Base-by-base conservation (phyloP, 2,329 filamentous ascomycete genomes). In the Biscogniauxia marginata region DNA sequence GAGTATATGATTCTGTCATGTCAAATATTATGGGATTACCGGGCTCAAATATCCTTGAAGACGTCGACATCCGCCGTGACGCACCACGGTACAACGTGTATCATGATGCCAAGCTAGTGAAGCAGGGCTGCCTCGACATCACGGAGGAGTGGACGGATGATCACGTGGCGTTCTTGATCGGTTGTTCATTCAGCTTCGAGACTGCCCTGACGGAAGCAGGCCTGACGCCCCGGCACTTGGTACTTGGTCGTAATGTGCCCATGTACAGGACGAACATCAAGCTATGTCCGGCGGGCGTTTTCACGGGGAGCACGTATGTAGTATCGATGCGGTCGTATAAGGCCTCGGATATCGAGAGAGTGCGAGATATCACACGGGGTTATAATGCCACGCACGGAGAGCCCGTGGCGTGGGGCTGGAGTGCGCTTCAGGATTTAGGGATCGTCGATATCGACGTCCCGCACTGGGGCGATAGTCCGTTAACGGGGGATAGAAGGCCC, bases 101-200 rank as follows among this genome's bases (percentile, higher is more conserved):
- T 67, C 60, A 73, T n/a, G 69, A 82, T 55, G 77, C 77, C 1
- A 70, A 71, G 46, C 70, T 80, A 2, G 61, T 70, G 4, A 72
- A 73, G 19, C 66, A 70, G 0, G 71, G 74, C 16, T 70, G 71
- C 25, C 50, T 64, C 1, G 75, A 84, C 64, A 73, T 88, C 16
- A 62, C 70, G 1, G 63, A 70, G 1, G 69, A 83, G 44, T 88
- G 85, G 85, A 79, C 76, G 0, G 66, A 74, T 4, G 78, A 85
- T 60, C 83, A 88, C 61, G 79, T 85, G 21, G 85, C 77, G 0
- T 88, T 86, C 64, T 67, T 88, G 46, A 81, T 88, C 58, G 85
- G 84, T 7, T 88, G 85, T 66, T 84, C 79, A 0, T 88, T 81
- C 74, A 84, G 78, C 62, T 88, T 88, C 65, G 85, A 88, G 67